Base-by-base conservation (phyloP, 1,284 basidiomycete genomes). In the Omphalotus olearius region DNA sequence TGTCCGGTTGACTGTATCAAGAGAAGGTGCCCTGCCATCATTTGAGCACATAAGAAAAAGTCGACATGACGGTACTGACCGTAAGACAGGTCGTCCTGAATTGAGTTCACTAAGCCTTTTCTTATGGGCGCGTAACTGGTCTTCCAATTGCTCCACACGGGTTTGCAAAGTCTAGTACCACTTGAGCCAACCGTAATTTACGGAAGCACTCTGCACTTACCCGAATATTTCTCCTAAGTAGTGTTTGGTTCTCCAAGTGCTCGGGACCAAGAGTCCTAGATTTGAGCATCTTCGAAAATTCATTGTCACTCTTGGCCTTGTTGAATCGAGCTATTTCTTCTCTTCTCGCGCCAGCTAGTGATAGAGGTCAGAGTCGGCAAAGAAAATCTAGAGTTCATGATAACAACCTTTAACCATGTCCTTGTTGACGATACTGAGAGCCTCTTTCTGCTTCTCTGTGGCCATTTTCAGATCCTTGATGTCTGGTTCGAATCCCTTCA, bases 201-300 rank as follows among this genome's bases (percentile, higher is more conserved):
- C n/a, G 39, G 23, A 11, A 10, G 35, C 17, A 9, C 20, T 40
- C 49, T 30, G 54, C 39, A 25, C 33, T 38, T 58, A 88, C 89
- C 59, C 82, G 73, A 36, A 90, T 82, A 51, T 78, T 75, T 51
- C 83, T 80, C 39, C 91, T 78, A 25, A 95, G 69, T 50, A 85
- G 83, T 10, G 73, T 80, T 63, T 93, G 93, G 2, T 83, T 85
- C 64, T 94, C 92, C n/a, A 83, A 71, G 61, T 91, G 85, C 61
- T 95, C 93, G 0, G 93, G 92, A 5, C 86, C 88, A n/a, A 95
- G 73, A n/a, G 85, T 84, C 47, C 91, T 76, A 0, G 83, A 72
- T 63, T 83, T 88, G 38, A 94, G 69, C 76, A 93, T 86, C 60
- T 83, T 88, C 11, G 86, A 80, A 64, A 92, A 91, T 40, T 88